phyloP scores from a whole-genome alignment of 148 eudicot species.

The Camellia granthamiana region DNA sequence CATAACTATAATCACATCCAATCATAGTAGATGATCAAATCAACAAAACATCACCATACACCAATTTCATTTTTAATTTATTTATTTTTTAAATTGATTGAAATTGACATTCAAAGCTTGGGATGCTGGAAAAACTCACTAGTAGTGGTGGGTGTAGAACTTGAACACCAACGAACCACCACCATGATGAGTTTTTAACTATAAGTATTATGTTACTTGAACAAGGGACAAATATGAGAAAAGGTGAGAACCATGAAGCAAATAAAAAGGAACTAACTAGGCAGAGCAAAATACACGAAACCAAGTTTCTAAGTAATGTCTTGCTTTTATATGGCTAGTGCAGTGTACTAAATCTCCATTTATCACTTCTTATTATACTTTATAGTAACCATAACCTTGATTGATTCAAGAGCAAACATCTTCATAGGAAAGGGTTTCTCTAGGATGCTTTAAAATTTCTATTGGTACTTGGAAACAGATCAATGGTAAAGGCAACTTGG shows the following conservation, averaged over 20 bases:
- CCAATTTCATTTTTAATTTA: no score
- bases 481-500: not conserved
- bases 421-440: not conserved
- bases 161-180: no score
- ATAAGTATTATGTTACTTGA: not conserved
- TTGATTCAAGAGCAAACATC: conserved; percentile 13
- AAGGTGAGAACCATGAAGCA: conserved; percentile 13
- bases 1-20: no score
- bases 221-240: conserved; percentile 9
- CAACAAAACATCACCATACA: no score
- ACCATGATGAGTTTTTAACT: no score
- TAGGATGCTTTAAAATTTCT: not conserved
- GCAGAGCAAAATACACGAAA: conserved; percentile 13
- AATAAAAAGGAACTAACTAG: not conserved
- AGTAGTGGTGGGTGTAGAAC: no score
- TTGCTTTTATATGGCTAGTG: not conserved
- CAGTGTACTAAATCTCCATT: conserved; percentile 1
- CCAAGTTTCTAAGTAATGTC: not conserved
- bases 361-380: not conserved
- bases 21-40: no score
- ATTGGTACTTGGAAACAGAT: not conserved
- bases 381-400: not conserved
- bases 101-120: no score
- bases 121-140: no score
- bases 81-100: no score